phyloP scores from a whole-genome alignment of 495 filamentous ascomycete species.

The Penicillium maclennaniae region DNA sequence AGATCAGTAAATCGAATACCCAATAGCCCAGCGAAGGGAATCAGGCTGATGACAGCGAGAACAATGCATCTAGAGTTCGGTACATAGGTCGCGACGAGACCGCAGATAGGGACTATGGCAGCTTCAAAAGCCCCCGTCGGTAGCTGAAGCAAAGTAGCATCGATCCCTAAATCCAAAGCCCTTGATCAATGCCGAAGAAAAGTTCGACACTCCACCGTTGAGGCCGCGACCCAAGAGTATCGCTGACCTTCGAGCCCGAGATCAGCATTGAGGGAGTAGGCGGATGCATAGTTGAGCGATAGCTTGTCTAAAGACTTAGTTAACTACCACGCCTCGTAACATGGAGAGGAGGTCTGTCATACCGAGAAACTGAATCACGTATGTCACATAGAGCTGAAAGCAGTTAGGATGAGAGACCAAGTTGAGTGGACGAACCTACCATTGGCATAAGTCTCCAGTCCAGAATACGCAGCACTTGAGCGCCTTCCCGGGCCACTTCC shows the following conservation, averaged over 20 bases:
- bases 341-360: background rate
- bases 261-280: conserved; percentile 35
- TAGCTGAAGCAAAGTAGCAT: conserved; percentile 43
- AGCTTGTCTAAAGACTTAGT: conserved; percentile 24
- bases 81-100: conserved; percentile 36
- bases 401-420: background rate
- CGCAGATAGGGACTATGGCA: conserved; percentile 33
- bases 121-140: conserved; percentile 45
- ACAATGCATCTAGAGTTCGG: conserved; percentile 42
- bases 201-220: conserved; percentile 45
- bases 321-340: background rate
- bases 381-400: conserved; percentile 32
- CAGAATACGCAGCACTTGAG: conserved; percentile 28
- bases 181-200: conserved; percentile 44
- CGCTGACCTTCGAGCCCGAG: conserved; percentile 49
- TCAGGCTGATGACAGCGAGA: conserved; percentile 30
- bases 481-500: conserved; percentile 31
- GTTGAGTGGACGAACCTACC: conserved; percentile 11
- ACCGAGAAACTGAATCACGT: conserved; percentile 38
- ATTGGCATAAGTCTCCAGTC: conserved; percentile 37
- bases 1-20: conserved; percentile 41
- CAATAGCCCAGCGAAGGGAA: conserved; percentile 37
- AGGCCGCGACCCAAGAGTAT: conserved; percentile 51
- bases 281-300: conserved; percentile 41
- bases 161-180: conserved; percentile 38